These are phyloP conservation scores for Leishmania braziliensis DNA, from an alignment of 208 protist species.

Conservation along the genomic window DNA sequence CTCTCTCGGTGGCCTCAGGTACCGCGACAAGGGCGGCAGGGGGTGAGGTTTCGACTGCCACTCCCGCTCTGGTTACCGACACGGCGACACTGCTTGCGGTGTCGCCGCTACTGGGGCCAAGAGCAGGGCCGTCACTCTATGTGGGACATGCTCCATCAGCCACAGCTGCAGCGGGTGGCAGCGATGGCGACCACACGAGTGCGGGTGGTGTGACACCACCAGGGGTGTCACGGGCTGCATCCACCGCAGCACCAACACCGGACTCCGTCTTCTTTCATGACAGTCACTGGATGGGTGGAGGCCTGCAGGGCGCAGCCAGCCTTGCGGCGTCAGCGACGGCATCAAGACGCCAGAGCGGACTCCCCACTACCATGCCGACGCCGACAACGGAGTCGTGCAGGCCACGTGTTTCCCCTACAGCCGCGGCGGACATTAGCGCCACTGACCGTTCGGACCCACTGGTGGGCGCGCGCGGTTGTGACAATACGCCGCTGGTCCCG, in stretches of 20 bases:
- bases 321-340: background rate
- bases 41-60: background rate
- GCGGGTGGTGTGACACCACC: background rate
- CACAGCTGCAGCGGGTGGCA: background rate
- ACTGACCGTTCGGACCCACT: background rate
- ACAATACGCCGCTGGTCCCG: background rate
- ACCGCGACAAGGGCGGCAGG: background rate
- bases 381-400: background rate
- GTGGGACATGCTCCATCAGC: background rate
- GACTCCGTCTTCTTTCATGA: background rate
- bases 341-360: background rate
- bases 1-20: background rate
- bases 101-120: background rate
- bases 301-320: background rate
- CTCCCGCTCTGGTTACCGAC: background rate
- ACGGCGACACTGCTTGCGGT: background rate
- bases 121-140: background rate
- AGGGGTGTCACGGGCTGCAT: too few relatives aligned
- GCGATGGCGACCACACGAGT: background rate
- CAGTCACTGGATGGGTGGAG: background rate
- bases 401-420: background rate
- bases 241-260: background rate
- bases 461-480: background rate
- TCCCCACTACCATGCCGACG: background rate
- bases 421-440: background rate